Evolutionary conservation across 352 stramenopile genomes (phyloP), one percentile per base, ranked within the genome.

Genomic region (Hyaloperonospora brassicae): DNA sequence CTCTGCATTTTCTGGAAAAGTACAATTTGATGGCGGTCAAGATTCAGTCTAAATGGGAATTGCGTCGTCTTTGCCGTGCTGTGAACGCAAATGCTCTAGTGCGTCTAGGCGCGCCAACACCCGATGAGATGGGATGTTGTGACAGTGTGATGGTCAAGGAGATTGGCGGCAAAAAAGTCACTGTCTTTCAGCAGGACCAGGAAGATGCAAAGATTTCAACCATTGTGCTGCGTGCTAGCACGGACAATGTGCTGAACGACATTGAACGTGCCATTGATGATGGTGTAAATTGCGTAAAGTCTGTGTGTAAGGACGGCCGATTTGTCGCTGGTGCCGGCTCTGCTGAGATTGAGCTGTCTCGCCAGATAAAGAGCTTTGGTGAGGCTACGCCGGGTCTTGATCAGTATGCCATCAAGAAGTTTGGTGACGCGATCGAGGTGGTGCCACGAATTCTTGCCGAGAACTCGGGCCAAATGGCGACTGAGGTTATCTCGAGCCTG

Each of bases 351-450:
- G 95, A 98, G 61, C 82, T 99, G 47, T 95, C 93, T 42, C 84
- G 94, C 50, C 87, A 95, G 60, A 85, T 99, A 45, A 84, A 95
- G 58, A 87, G 76, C 58, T 97, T 97, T 62, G 96, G 92, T 17
- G 92, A 98, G 55, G 89, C 89, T n/a, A 95, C 82, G 60, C 89
- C 95, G 1, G 97, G 97, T 22, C 84, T 99, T 50, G 97, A 99
- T 70, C 97, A 99, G 77, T 99, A 99, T 74, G 95, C 96, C 52
- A 98, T 99, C 71, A 95, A 97, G 58, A 98, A 98, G 69, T 99
- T 99, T 74, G 96, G 90, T 47, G 96, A 99, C 50, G 95, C 96
- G 22, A 81, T 99, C 27, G 96, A 99, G 71, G 88, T 99, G 38
- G 88, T 99, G 35, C 95, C 96, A 9, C 84, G 96, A 27, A 98